Conservation (phyloP, 208 protist genomes). For the Crithidia bombi region DNA sequence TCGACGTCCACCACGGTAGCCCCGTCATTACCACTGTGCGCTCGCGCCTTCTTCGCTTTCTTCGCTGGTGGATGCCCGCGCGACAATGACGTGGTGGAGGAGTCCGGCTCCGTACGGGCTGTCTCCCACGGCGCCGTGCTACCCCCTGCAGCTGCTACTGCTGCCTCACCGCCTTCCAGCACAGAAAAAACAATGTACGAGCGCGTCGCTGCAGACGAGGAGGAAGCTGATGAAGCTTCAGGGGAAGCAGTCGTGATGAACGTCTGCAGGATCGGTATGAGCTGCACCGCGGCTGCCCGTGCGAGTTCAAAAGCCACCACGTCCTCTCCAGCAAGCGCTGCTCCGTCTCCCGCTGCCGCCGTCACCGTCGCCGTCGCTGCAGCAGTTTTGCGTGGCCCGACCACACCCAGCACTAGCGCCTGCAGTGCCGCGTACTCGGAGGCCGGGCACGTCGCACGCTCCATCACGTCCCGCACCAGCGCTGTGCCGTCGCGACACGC, state of each 20-base stretch:
- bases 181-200: slow-evolving; percentile 63
- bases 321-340: slow-evolving; percentile 5
- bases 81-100: neutral
- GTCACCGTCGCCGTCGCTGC: neutral
- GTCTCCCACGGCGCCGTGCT: no score
- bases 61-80: neutral
- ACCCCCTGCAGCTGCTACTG: slow-evolving; percentile 2
- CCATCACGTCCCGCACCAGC: slow-evolving; percentile 72
- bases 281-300: slow-evolving; percentile 9
- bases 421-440: slow-evolving; percentile 67
- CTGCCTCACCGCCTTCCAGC: slow-evolving; percentile 23
- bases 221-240: neutral
- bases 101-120: neutral
- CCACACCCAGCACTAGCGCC: slow-evolving; percentile 60
- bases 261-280: slow-evolving; percentile 22
- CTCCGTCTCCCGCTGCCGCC: neutral
- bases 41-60: neutral
- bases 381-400: neutral
- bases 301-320: slow-evolving; percentile 22
- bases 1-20: no score
- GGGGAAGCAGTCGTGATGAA: neutral
- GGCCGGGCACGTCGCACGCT: slow-evolving; percentile 67
- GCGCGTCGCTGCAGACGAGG: neutral
- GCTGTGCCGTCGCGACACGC: slow-evolving; percentile 59
- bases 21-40: neutral